These are phyloP conservation scores for Fusarium virguliforme DNA, from an alignment of 2,329 filamentous ascomycete genomes.

Conservation along the genomic window DNA sequence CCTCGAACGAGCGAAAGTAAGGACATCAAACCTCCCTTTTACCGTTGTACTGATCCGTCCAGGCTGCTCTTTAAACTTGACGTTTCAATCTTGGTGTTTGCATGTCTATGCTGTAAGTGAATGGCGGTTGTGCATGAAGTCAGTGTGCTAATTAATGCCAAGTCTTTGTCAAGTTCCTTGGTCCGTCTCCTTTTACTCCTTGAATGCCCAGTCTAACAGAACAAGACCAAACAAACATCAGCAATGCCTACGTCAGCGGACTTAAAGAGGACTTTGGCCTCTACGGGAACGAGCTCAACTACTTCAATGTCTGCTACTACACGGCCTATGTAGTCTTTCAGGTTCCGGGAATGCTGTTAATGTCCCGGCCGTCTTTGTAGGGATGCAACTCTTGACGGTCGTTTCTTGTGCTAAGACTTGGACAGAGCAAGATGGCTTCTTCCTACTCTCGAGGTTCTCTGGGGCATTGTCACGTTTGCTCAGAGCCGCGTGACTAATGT, in stretches of 20 bases:
- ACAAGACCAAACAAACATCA: slow-evolving; percentile 50
- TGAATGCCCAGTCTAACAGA: background rate
- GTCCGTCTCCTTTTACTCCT: background rate
- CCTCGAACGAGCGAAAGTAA: slow-evolving; percentile 45
- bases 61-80: slow-evolving; percentile 6
- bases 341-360: slow-evolving; percentile 37
- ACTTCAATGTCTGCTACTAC: slow-evolving; percentile 44
- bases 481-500: slow-evolving; percentile 3
- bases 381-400: background rate
- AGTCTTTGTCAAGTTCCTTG: slow-evolving; percentile 15
- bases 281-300: slow-evolving; percentile 54
- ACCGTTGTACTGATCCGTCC: background rate
- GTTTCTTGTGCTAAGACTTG: background rate
- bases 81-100: slow-evolving; percentile 10
- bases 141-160: background rate
- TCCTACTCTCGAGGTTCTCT: background rate
- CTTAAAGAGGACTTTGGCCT: slow-evolving; percentile 55
- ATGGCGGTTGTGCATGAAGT: fast-evolving
- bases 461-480: background rate
- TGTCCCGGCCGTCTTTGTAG: slow-evolving; percentile 40
- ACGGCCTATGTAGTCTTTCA: slow-evolving; percentile 37
- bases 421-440: slow-evolving; percentile 5
- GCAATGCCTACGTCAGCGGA: slow-evolving; percentile 58
- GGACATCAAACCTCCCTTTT: background rate
- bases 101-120: slow-evolving; percentile 4